Evolutionary conservation across 2,329 filamentous ascomycete species (phyloP), one percentile per base, ranked within the genome.

Genomic region (Epichloe scottii): DNA sequence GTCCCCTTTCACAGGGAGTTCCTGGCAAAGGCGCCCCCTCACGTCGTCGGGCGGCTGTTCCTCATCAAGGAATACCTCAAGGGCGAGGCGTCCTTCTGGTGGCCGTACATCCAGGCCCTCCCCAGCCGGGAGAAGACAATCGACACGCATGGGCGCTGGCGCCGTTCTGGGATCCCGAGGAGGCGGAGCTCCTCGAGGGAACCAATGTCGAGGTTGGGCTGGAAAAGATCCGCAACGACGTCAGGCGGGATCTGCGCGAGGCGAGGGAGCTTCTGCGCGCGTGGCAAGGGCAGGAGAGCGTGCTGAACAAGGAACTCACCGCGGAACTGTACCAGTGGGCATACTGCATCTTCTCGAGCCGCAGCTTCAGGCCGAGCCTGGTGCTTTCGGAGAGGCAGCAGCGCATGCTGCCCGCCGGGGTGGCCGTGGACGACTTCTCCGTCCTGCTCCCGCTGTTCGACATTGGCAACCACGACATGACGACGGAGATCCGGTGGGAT

Each of bases 381-480:
- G 71, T 82, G 47, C 63, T 82, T 4, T 68, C 75, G 0, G 54
- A 56, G 1, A 51, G 59, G 2, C 54, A 67, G 17, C 58, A 51
- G 46, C 50, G 46, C 26, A 3, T 23, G 54, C 60, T 69, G 3
- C 62, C 68, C 0, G 51, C 65, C 1, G 61, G 63, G 8, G 59
- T 65, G 1, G 55, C 61, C 34, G 34, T 71, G 4, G 79, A 84
- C 48, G 78, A 81, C 58, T 83, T 86, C 53, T 84, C 83, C 1
- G 73, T 88, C 7, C 70, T 89, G 5, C 71, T 88, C 35, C 85
- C 85, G 1, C 69, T 88, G 3, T 77, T 87, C 51, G 85, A 89
- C 60, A 72, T 89, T 30, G 79, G 79, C 11, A 89, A 89, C 60
- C 85, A 89, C 60, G 76, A 78, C 48, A 81, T 82, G 46, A 67